Evolutionary conservation across 345 rosid species (phyloP), one percentile per base, ranked within the genome.

Genomic region (Populus nigra): DNA sequence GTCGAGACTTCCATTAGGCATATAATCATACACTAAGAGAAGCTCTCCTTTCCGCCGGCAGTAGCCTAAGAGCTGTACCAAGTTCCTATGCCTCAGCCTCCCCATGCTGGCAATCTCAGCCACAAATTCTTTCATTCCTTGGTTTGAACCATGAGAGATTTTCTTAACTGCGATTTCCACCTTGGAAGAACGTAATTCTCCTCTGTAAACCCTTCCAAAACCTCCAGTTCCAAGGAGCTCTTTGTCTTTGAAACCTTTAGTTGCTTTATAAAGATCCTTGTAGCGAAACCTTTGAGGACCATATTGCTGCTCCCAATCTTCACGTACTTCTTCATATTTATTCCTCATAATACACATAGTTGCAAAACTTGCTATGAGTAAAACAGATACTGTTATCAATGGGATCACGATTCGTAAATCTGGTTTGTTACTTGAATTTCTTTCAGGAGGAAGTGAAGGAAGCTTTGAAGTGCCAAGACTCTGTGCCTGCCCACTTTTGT

Each of bases 1-100:
- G 76, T 78, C 77, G 22, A 78, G 73, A 55, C 81, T 78, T 49
- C 81, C 81, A 16, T 78, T 78, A 38, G 72, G 72, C 81, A 78
- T 73, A 69, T 78, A 78, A 65, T 78, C 81, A 49, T 78, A 78
- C 39, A 78, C 81, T 49, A 78, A 41, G 53, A 78, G 73, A 20
- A 73, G 66, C 72, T 78, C 81, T 73, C 73, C 81, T 20, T 73
- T 72, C 23, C 77, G 73, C 5, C 77, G 66, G 41, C 77, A 78
- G 43, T 78, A 78, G 31, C 81, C 81, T 25, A 78, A 49, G 20
- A 78, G 76, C 22, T 66, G 81, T 10, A 72, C 77, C 67, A 78
- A 65, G 77, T 78, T 78, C 76, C 77, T 50, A 39, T 78, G 81
- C 43, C 80, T 72, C 16, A 72, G 50, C 49, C 75, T 71, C 25